phyloP scores from a whole-genome alignment of 1,139 yeast genomes.

The Hansenula lynferdii region DNA sequence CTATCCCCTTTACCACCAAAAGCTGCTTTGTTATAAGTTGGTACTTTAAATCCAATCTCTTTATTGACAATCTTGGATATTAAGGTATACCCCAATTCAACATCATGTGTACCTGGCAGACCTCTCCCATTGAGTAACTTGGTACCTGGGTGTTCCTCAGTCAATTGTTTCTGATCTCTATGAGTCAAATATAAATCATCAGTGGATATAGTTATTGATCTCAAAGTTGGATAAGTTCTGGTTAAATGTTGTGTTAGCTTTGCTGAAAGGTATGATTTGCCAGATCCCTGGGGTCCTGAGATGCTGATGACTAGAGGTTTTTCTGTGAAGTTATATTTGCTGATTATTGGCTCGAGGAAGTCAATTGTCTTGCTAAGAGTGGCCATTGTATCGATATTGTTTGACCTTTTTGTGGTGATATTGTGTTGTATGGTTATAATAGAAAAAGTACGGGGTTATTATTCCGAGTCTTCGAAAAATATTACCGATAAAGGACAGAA shows the following conservation, averaged over 20 bases:
- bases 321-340: conserved; percentile 16
- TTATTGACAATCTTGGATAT: conserved; percentile 24
- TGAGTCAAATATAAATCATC: conserved; percentile 83
- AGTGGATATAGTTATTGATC: conserved; percentile 60
- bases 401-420: no score
- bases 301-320: conserved; percentile 61
- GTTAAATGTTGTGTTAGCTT: conserved; percentile 36
- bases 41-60: conserved; percentile 39
- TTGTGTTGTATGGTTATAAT: no score
- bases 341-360: conserved; percentile 23
- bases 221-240: conserved; percentile 33
- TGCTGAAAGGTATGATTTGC: conserved; percentile 67
- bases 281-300: conserved; percentile 93
- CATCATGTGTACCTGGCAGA: conserved; percentile 91
- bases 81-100: conserved; percentile 28
- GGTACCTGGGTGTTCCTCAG: conserved; percentile 39
- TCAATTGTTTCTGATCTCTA: conserved; percentile 47
- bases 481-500: no score
- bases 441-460: no score
- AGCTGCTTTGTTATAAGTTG: conserved; percentile 77
- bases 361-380: conserved; percentile 16
- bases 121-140: conserved; percentile 73
- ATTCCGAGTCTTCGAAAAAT: no score
- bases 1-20: conserved; percentile 80
- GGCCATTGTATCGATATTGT: no score